These are phyloP conservation scores for Acrocalymma vagum DNA, from an alignment of 2,329 filamentous ascomycete genomes.

Conservation along the genomic window DNA sequence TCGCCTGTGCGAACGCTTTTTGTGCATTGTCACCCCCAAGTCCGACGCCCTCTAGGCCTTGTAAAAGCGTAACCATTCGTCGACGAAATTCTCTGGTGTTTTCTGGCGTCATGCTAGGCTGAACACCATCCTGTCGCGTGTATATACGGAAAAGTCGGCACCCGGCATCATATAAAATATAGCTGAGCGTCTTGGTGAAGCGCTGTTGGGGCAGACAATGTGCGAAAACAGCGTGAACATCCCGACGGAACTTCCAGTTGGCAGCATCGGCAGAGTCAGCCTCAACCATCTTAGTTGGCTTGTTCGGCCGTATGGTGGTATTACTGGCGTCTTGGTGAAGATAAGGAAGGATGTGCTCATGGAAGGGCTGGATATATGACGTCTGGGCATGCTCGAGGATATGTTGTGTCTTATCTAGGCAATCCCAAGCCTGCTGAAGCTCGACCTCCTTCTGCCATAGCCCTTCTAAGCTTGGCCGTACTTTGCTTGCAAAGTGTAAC, in stretches of 20 bases:
- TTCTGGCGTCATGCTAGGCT: constrained; percentile 23
- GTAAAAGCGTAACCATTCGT: constrained; percentile 65
- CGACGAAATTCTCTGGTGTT: constrained; percentile 50
- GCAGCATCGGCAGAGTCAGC: constrained; percentile 23
- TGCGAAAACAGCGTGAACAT: constrained; percentile 71
- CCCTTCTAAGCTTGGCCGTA: constrained; percentile 35
- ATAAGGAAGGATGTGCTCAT: constrained; percentile 43
- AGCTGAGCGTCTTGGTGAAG: constrained; percentile 63
- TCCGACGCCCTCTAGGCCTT: constrained; percentile 70
- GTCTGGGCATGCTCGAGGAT: constrained; percentile 46
- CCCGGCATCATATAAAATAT: constrained; percentile 64
- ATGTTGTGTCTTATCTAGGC: constrained; percentile 47
- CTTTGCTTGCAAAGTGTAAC: constrained; percentile 49
- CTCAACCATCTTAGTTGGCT: constrained; percentile 44
- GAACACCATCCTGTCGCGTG: constrained; percentile 33
- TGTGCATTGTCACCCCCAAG: constrained; percentile 75
- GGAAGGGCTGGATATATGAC: constrained; percentile 46
- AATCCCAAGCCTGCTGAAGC: constrained; percentile 33
- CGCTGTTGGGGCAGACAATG: constrained; percentile 65
- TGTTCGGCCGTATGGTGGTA: constrained; percentile 41
- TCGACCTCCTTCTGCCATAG: constrained; percentile 40
- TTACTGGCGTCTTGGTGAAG: constrained; percentile 32
- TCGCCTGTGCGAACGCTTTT: constrained; percentile 74
- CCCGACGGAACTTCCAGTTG: constrained; percentile 62
- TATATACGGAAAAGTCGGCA: constrained; percentile 54